Conservation (phyloP, 1,284 basidiomycete species). For the Ustilago bromivora region DNA sequence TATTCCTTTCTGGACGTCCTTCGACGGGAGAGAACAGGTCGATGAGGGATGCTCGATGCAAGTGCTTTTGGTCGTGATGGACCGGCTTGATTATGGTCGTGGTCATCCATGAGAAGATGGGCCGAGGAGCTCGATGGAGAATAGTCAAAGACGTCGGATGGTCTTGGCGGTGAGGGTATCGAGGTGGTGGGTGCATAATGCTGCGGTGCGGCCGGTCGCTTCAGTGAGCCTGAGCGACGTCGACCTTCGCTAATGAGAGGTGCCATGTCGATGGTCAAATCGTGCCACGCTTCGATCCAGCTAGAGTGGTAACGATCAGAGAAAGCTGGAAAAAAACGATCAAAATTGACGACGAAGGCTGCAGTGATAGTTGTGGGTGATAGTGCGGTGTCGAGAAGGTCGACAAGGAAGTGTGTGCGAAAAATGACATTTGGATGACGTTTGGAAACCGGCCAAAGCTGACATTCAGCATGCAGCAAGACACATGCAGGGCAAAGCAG, state of each 20-base stretch:
- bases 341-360: neutral
- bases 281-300: neutral
- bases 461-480: slow-evolving; percentile 9
- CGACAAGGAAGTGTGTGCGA: neutral
- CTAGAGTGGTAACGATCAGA: neutral
- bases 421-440: slow-evolving; percentile 28
- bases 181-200: slow-evolving; percentile 20
- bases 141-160: neutral
- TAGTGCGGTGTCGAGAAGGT: neutral
- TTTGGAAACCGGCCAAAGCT: neutral
- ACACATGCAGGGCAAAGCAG: neutral
- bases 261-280: slow-evolving; percentile 3
- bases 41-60: slow-evolving; percentile 17
- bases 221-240: slow-evolving; percentile 24
- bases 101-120: slow-evolving; percentile 5
- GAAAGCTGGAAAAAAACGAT: neutral
- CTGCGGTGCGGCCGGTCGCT: slow-evolving; percentile 10
- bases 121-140: slow-evolving; percentile 19
- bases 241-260: neutral
- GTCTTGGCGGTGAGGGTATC: slow-evolving; percentile 28
- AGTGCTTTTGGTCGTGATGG: slow-evolving; percentile 9
- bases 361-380: neutral
- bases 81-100: slow-evolving; percentile 14
- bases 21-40: slow-evolving; percentile 38
- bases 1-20: slow-evolving; percentile 44